Base-by-base conservation (phyloP, 2,329 filamentous ascomycete species). In the Colletotrichum tamarilloi region DNA sequence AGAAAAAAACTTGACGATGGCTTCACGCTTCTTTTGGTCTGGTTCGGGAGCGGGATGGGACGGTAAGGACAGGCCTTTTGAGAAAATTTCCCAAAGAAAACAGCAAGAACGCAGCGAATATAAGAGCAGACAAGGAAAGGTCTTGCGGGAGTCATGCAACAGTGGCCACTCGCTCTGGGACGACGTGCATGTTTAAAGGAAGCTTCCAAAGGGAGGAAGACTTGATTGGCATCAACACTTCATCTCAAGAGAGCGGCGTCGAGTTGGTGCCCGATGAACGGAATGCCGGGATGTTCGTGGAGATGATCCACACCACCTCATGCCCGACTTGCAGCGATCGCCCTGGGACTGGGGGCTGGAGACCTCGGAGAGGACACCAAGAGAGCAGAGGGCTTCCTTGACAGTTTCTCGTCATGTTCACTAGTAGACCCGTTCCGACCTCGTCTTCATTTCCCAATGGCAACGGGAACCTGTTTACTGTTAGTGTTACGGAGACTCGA, bases 291-390 rank as follows among this genome's bases (percentile, higher is more conserved):
- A 35, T 42, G 28, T 53, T 46, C 67, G 66, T 70, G 60, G 60
- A 26, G 67, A 70, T 67, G 70, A 62, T 70, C 70, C 70, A 73
- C 70, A 59, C 60, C 67, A 57, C 55, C 62, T 64, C 57, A 46
- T 55, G 70, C 70, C 70, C 60, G 70, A 73, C 70, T 70, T 70
- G 62, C 70, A 73, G 55, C 70, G 70, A 73, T 73, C 67, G 68
- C 66, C 70, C 70, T 73, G 70, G 70, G 26, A 64, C 42, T 26
- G 52, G 52, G 62, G 64, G 65, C 65, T 67, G 59, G 58, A 56
- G 59, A 26, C 38, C 38, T 42, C 38, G 30, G 24, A 58, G 35
- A 32, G 38, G 38, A 42, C 5, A 19, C 38, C 24, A 30, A 24
- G n/a, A 55, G 28, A 28, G 24, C 52, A n/a, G 9, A 42, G 30